Evolutionary conservation across 1,284 basidiomycete genomes (phyloP).

Genomic region (Melampsora abietis-canadensis): DNA sequence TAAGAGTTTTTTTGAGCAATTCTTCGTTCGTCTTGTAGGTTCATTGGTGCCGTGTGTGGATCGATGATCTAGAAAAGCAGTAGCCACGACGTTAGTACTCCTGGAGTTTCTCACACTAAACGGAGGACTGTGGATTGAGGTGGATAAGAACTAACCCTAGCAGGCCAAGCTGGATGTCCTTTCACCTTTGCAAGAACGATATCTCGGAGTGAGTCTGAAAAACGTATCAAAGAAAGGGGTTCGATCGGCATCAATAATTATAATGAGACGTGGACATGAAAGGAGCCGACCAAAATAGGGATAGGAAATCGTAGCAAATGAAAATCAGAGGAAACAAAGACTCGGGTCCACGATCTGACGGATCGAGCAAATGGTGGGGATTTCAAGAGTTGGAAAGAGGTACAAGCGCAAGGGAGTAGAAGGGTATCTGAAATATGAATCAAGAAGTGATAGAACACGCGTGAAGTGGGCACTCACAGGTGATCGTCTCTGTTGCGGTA

Average conservation of each 20-base stretch:
- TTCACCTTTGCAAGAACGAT: constrained; percentile 87
- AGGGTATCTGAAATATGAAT: too few relatives aligned
- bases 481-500: background rate
- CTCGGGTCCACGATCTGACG: background rate
- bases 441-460: too few relatives aligned
- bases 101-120: background rate
- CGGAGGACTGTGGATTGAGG: background rate
- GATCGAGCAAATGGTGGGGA: too few relatives aligned
- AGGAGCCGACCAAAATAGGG: too few relatives aligned
- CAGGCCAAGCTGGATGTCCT: constrained; percentile 80
- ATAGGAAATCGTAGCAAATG: background rate
- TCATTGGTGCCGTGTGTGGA: constrained; percentile 31
- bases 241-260: too few relatives aligned
- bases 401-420: too few relatives aligned
- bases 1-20: constrained; percentile 40
- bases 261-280: too few relatives aligned
- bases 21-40: constrained; percentile 37
- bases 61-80: constrained; percentile 24
- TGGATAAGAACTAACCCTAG: constrained; percentile 22
- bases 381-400: too few relatives aligned
- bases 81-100: background rate
- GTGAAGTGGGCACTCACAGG: background rate
- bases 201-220: constrained; percentile 56
- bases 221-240: background rate
- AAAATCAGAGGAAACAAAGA: background rate